Evolutionary conservation across 169 alveolate species (phyloP).

Genomic region (Plasmodium blacklocki): DNA sequence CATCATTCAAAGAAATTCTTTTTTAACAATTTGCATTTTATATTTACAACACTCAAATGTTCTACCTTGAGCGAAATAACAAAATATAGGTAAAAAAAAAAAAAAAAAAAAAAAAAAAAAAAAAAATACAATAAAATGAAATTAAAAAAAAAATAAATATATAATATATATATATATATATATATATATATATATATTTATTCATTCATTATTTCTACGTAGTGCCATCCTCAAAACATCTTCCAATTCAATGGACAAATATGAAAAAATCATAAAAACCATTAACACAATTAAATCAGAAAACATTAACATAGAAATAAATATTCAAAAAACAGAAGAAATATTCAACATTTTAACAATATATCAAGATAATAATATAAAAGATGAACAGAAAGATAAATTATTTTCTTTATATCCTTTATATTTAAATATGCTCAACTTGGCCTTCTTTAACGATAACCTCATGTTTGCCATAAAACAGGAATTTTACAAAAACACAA

Average conservation of each 20-base stretch:
- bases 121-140: background rate
- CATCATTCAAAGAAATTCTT: constrained; percentile 63
- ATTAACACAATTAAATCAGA: constrained; percentile 69
- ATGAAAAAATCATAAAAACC: constrained; percentile 73
- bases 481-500: constrained; percentile 68
- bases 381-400: constrained; percentile 64
- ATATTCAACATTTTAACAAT: constrained; percentile 62
- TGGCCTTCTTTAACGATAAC: constrained; percentile 68
- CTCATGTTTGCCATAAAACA: constrained; percentile 70
- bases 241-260: constrained; percentile 69
- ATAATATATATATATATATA: background rate
- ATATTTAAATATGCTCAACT: constrained; percentile 61
- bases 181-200: background rate
- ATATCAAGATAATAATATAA: constrained; percentile 55
- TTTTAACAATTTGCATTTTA: constrained; percentile 58
- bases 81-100: constrained; percentile 40
- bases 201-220: background rate
- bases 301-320: constrained; percentile 68
- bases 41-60: constrained; percentile 60
- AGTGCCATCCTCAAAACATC: constrained; percentile 50
- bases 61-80: constrained; percentile 64
- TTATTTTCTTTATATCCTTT: constrained; percentile 36
- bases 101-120: background rate
- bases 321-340: constrained; percentile 74
- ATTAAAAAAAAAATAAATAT: background rate